Conservation (phyloP, 257 asterid species). For the Solanum raphanifolium region DNA sequence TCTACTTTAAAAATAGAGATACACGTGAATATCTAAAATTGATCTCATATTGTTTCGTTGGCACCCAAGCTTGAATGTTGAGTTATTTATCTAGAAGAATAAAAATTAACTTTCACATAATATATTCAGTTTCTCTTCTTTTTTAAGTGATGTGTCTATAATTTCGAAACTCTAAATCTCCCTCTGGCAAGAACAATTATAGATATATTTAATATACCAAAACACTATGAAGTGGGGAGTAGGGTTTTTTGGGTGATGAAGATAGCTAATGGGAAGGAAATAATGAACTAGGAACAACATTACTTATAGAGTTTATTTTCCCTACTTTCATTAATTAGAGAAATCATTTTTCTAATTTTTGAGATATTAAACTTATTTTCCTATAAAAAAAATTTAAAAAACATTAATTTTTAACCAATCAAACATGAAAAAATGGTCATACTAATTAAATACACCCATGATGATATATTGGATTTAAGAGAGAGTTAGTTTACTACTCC, state of each 20-base stretch:
- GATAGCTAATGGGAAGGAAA: background rate
- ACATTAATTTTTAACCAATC: background rate
- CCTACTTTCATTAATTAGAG: background rate
- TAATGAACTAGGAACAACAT: background rate
- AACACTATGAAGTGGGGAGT: background rate
- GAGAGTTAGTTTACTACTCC: background rate
- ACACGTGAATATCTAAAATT: background rate
- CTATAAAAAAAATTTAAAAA: background rate
- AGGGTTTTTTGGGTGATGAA: accelerated
- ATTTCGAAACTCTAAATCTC: background rate
- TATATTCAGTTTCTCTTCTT: background rate
- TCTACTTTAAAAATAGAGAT: background rate
- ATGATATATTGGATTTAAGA: background rate
- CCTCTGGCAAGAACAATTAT: background rate
- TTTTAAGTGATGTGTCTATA: background rate
- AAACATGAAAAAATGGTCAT: background rate
- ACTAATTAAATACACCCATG: background rate
- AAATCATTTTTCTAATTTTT: background rate
- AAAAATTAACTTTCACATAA: background rate
- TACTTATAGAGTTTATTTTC: background rate
- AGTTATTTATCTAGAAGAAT: background rate
- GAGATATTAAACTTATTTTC: background rate
- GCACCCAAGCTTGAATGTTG: background rate
- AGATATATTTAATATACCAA: background rate
- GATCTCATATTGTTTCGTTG: background rate